Percentiles rank a stretch among this genome's conserved stretches.
phyloP scores from a whole-genome alignment of 495 filamentous ascomycete genomes.

The Sphaerosporella brunnea region DNA sequence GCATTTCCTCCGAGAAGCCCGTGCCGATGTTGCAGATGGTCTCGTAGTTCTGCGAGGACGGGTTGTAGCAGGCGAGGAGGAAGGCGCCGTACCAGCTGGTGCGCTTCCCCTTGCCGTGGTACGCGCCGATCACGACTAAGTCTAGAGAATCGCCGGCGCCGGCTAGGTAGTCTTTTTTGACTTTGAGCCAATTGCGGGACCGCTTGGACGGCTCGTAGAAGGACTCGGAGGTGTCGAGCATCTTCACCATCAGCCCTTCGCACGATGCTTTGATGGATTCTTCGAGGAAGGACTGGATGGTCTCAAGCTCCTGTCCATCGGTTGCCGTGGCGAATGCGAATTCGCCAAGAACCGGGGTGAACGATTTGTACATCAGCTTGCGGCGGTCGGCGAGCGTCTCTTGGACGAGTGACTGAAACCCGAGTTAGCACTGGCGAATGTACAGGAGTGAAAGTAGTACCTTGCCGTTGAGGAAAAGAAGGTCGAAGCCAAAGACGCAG shows the following conservation, averaged over 20 bases:
- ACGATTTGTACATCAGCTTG: constrained; percentile 54
- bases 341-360: constrained; percentile 64
- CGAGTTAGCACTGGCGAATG: neutral
- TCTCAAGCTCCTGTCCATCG: constrained; percentile 75
- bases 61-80: constrained; percentile 83
- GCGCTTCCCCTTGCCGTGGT: constrained; percentile 85
- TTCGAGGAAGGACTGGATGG: constrained; percentile 81
- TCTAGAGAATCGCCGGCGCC: constrained; percentile 92
- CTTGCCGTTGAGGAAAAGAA: constrained; percentile 87
- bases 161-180: constrained; percentile 93
- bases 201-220: constrained; percentile 90
- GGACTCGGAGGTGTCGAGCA: constrained; percentile 80
- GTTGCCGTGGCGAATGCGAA: constrained; percentile 79
- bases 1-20: constrained; percentile 73
- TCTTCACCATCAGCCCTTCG: constrained; percentile 98
- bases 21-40: constrained; percentile 97
- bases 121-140: constrained; percentile 86
- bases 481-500: constrained; percentile 91
- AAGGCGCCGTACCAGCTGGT: constrained; percentile 91
- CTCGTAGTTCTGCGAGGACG: constrained; percentile 60
- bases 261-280: constrained; percentile 87
- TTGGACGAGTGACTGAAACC: constrained; percentile 51
- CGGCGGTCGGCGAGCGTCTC: constrained; percentile 74
- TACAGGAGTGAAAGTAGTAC: constrained; percentile 27
- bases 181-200: constrained; percentile 94